Evolutionary conservation across 371 early-diverging fungal genomes (phyloP).

Genomic region (Mucor piriformis): DNA sequence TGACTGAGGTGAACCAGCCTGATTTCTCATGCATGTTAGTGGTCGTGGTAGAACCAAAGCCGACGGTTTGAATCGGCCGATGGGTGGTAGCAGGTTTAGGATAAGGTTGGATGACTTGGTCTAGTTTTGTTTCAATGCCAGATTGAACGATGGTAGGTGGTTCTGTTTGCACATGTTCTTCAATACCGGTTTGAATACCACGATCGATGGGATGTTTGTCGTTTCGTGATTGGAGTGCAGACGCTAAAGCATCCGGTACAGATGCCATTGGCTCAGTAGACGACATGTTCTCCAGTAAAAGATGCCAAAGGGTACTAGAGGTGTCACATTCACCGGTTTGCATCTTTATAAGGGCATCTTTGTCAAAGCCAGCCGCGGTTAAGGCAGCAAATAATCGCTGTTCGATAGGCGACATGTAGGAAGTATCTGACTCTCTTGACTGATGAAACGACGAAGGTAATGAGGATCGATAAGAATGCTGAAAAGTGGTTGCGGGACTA

Average conservation of each 20-base stretch:
- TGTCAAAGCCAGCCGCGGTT: conserved; percentile 68
- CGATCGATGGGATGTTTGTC: conserved; percentile 3
- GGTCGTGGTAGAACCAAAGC: conserved; percentile 26
- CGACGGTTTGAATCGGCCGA: conserved; percentile 19
- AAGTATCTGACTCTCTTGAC: conserved; percentile 25
- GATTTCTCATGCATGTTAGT: conserved; percentile 22
- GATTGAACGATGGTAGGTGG: too few species aligned
- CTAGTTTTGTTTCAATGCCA: not conserved
- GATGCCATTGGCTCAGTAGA: not conserved
- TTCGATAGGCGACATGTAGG: conserved; percentile 45
- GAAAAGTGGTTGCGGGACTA: conserved; percentile 18
- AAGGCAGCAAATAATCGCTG: conserved; percentile 55
- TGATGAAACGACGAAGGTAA: conserved; percentile 15
- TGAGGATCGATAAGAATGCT: conserved; percentile 20
- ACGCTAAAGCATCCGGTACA: conserved; percentile 28
- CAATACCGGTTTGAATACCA: conserved; percentile 12
- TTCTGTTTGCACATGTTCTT: not conserved
- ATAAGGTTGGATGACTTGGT: conserved; percentile 9
- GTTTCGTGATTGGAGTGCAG: conserved; percentile 11
- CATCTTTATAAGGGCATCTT: conserved; percentile 61
- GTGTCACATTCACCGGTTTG: conserved; percentile 69
- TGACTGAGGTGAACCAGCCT: conserved; percentile 52
- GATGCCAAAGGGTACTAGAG: conserved; percentile 73
- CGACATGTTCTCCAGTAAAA: conserved; percentile 56
- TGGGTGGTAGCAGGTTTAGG: conserved; percentile 20